phyloP scores from a whole-genome alignment of 352 stramenopile species.

The Phytophthora pluvialis region DNA sequence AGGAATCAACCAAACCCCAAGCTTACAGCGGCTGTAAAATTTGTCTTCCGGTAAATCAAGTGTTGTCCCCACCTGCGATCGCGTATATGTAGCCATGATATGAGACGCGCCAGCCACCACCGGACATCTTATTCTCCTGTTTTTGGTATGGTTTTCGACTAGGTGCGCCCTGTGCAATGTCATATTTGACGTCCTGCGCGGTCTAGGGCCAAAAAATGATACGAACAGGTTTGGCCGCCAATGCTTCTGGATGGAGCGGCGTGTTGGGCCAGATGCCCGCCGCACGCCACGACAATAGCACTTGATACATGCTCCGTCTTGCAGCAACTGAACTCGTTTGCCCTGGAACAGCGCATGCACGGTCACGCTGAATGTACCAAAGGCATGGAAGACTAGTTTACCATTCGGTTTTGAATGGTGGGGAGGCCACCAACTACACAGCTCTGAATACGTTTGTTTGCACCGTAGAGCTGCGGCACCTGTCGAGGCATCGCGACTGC shows the following conservation, averaged over 20 bases:
- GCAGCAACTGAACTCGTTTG: slow-evolving; percentile 12
- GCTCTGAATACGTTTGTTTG: slow-evolving; percentile 17
- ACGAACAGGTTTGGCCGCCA: slow-evolving; percentile 30
- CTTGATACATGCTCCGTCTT: slow-evolving; percentile 35
- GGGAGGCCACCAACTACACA: not conserved
- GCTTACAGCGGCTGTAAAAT: slow-evolving; percentile 25
- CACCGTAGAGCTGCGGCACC: not conserved
- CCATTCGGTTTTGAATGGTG: not conserved
- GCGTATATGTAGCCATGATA: slow-evolving; percentile 25
- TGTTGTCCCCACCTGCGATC: slow-evolving; percentile 26
- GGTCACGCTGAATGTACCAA: not conserved
- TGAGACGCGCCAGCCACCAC: slow-evolving; percentile 14
- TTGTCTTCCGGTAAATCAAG: slow-evolving; percentile 38
- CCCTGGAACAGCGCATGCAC: slow-evolving; percentile 5
- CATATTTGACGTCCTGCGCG: not conserved
- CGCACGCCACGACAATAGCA: slow-evolving; percentile 12
- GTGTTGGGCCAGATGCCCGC: slow-evolving; percentile 22
- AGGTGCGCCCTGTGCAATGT: slow-evolving; percentile 21
- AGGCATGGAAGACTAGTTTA: not conserved
- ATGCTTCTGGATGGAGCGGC: slow-evolving; percentile 26
- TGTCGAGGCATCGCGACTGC: slow-evolving; percentile 19
- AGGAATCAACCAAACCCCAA: slow-evolving; percentile 36
- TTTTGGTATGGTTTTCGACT: not conserved
- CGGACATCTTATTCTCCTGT: not conserved
- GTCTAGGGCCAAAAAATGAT: slow-evolving; percentile 26